These are phyloP conservation scores for Dactylis glomerata DNA, from an alignment of 176 grass and related monocot species.

Conservation along the genomic window DNA sequence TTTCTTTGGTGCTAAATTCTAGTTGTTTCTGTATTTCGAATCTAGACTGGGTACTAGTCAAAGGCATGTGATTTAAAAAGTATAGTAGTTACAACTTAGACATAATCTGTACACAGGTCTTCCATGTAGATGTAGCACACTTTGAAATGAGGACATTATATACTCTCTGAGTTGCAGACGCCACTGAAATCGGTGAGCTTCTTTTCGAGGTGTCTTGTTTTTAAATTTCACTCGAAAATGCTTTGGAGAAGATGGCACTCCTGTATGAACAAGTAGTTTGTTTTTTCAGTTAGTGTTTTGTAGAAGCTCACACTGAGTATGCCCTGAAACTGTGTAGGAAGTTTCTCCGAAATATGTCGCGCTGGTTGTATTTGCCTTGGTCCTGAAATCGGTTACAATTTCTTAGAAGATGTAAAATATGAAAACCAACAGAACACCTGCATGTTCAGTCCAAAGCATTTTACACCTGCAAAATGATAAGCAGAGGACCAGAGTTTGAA, in stretches of 20 bases:
- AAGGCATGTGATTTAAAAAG: no score
- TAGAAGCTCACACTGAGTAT: not conserved
- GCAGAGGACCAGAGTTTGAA: not conserved
- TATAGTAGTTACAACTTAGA: no score
- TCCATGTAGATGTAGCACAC: no score
- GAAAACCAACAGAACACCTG: not conserved
- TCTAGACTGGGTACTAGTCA: no score
- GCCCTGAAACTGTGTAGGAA: not conserved
- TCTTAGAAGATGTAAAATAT: not conserved
- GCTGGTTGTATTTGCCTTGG: not conserved
- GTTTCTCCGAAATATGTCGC: not conserved
- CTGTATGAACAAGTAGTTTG: no score
- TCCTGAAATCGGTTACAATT: not conserved
- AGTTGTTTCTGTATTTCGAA: no score
- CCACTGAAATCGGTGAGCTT: constrained; percentile 85
- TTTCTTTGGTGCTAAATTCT: no score
- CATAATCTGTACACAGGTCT: no score
- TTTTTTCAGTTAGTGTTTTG: not conserved
- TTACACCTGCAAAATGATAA: not conserved
- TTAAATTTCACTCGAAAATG: not conserved
- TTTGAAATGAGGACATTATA: no score
- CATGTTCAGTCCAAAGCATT: not conserved
- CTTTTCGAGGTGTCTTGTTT: not conserved
- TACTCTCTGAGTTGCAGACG: no score
- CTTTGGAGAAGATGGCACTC: not conserved